These are phyloP conservation scores for Cadophora sp. DNA, from an alignment of 2,329 filamentous ascomycete genomes.

Conservation along the genomic window DNA sequence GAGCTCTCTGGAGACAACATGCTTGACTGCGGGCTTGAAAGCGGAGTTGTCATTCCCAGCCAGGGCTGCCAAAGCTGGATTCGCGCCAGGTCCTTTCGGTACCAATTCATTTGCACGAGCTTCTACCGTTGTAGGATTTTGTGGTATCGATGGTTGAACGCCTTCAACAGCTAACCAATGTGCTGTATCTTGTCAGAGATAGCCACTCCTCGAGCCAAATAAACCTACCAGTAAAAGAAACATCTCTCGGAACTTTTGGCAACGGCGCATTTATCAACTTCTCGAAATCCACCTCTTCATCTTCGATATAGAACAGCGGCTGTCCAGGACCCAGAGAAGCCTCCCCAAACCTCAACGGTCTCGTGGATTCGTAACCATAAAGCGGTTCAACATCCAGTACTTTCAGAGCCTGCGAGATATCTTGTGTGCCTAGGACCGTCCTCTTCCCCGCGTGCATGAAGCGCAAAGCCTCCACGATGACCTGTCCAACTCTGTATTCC, in stretches of 20 bases:
- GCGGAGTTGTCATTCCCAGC: slow-evolving; percentile 83
- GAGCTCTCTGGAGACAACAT: slow-evolving; percentile 93
- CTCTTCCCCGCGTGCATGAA: slow-evolving; percentile 93
- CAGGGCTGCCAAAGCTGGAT: slow-evolving; percentile 82
- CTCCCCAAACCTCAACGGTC: slow-evolving; percentile 89
- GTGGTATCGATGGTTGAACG: slow-evolving; percentile 93
- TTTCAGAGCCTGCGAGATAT: slow-evolving; percentile 84
- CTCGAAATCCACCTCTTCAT: slow-evolving; percentile 98
- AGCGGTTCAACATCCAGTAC: slow-evolving; percentile 92
- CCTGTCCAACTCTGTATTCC: slow-evolving; percentile 92
- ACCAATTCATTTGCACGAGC: slow-evolving; percentile 83
- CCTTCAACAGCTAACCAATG: slow-evolving; percentile 99
- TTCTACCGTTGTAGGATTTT: slow-evolving; percentile 90
- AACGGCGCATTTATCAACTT: slow-evolving; percentile 97
- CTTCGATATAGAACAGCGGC: slow-evolving; percentile 95
- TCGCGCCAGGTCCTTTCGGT: slow-evolving; percentile 88
- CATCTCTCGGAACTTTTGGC: slow-evolving; percentile 92
- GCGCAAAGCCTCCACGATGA: slow-evolving; percentile 91
- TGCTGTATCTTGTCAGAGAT: slow-evolving; percentile 56
- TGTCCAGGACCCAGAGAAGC: slow-evolving; percentile 93
- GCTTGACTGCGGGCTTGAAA: slow-evolving; percentile 92
- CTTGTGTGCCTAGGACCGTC: slow-evolving; percentile 86
- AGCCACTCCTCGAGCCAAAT: neutral
- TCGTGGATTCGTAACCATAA: slow-evolving; percentile 93
- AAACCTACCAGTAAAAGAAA: slow-evolving; percentile 81